phyloP scores from a whole-genome alignment of 345 rosid genomes.

The Gossypium raimondii region DNA sequence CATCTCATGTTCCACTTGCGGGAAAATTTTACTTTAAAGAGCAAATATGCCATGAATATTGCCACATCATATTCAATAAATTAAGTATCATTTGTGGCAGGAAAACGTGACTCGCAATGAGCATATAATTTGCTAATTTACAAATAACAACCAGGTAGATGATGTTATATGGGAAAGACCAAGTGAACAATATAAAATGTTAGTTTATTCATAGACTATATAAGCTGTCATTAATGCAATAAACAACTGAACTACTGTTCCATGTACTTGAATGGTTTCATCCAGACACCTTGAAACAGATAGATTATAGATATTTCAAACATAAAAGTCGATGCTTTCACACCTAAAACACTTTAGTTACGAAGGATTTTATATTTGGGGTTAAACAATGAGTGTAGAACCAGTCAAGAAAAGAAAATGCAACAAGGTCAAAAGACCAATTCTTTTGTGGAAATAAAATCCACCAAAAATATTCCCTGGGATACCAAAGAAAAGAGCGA shows the following conservation, averaged over 20 bases:
- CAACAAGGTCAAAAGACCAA: neutral
- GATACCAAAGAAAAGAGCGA: neutral
- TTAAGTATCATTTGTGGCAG: neutral
- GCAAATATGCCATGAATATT: neutral
- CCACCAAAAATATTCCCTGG: neutral
- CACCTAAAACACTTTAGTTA: neutral
- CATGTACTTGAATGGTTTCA: neutral
- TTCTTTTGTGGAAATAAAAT: neutral
- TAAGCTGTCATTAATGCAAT: neutral
- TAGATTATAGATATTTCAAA: neutral
- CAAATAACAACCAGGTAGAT: neutral
- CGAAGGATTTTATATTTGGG: neutral
- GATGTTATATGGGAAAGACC: neutral
- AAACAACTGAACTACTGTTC: neutral
- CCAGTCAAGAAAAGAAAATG: neutral
- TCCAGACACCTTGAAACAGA: constrained; percentile 6
- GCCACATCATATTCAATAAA: neutral
- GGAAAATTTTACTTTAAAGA: neutral
- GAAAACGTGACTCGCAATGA: neutral
- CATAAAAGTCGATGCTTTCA: neutral
- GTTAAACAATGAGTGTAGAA: neutral
- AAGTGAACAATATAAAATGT: neutral
- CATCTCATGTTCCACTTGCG: constrained; percentile 7
- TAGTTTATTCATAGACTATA: neutral
- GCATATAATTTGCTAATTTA: neutral